phyloP scores from a whole-genome alignment of 164 flowering plant species.

The Malania oleifera region DNA sequence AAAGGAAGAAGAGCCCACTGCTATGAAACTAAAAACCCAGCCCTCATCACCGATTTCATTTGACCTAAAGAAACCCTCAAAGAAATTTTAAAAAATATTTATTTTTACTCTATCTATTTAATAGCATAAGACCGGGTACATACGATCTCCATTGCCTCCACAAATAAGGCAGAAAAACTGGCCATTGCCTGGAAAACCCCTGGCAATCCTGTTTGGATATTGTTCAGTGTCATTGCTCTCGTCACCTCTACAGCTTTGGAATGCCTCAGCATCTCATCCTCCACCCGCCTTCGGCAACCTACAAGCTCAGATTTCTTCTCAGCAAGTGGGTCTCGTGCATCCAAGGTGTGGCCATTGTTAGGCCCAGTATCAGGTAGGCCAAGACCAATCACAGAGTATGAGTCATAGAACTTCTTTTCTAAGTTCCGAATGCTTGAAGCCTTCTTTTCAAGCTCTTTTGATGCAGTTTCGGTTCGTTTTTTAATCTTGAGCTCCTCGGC shows the following conservation, averaged over 20 bases:
- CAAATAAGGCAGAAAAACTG: constrained; percentile 66
- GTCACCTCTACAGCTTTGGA: constrained; percentile 91
- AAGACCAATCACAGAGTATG: constrained; percentile 86
- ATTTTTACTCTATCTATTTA: constrained; percentile 16
- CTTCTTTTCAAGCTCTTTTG: constrained; percentile 89
- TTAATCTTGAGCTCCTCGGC: constrained; percentile 76
- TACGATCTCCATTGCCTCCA: constrained; percentile 63
- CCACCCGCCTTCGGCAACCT: constrained; percentile 70
- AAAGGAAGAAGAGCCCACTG: constrained; percentile 7
- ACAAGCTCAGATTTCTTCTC: constrained; percentile 85
- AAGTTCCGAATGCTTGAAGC: constrained; percentile 59
- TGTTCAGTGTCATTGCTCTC: constrained; percentile 86
- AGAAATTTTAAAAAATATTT: too few species aligned
- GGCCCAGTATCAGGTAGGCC: constrained; percentile 58
- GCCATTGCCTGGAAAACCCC: constrained; percentile 95
- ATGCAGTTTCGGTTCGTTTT: constrained; percentile 57
- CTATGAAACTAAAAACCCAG: constrained; percentile 24
- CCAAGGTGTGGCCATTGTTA: constrained; percentile 50
- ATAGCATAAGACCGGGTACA: constrained; percentile 63
- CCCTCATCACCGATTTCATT: constrained; percentile 15
- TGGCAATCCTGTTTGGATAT: constrained; percentile 92
- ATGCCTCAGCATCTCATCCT: constrained; percentile 84
- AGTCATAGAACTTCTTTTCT: constrained; percentile 81
- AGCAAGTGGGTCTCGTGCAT: constrained; percentile 85
- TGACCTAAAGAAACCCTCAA: constrained; percentile 11